Conservation (phyloP, 352 stramenopile species). For the Globisporangium ultimum region DNA sequence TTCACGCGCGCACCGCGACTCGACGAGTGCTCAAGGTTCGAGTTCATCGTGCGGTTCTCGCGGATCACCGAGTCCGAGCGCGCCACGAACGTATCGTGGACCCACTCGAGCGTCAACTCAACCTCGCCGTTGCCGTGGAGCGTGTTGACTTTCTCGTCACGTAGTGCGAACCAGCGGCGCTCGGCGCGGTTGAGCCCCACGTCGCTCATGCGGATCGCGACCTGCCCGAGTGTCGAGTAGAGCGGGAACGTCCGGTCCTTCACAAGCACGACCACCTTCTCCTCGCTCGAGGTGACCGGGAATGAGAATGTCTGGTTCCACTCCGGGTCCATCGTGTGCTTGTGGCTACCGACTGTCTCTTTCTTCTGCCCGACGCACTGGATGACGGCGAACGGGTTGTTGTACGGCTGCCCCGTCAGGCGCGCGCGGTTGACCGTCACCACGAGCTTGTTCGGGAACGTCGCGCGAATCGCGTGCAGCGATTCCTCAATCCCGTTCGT, state of each 20-base stretch:
- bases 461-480: conserved; percentile 71
- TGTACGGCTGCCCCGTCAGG: conserved; percentile 82
- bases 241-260: conserved; percentile 78
- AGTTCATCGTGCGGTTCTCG: conserved; percentile 42
- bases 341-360: conserved; percentile 83
- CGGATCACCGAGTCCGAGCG: conserved; percentile 84
- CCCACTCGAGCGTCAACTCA: conserved; percentile 88
- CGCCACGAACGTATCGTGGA: conserved; percentile 88
- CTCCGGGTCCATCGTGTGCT: conserved; percentile 88
- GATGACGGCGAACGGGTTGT: conserved; percentile 82
- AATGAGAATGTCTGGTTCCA: conserved; percentile 91
- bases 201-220: conserved; percentile 74
- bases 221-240: conserved; percentile 70
- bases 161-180: conserved; percentile 75
- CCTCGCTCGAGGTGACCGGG: conserved; percentile 72
- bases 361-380: conserved; percentile 84
- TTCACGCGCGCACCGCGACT: conserved; percentile 16
- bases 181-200: conserved; percentile 78
- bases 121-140: conserved; percentile 78
- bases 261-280: conserved; percentile 61
- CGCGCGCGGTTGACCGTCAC: conserved; percentile 85
- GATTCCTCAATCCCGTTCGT: conserved; percentile 70
- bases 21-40: conserved; percentile 5
- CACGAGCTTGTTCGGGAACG: conserved; percentile 88
- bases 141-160: conserved; percentile 60